Percentiles rank a stretch among this genome's conserved stretches.
Evolutionary conservation across 225 moss, liverwort and hornwort genomes (phyloP).

Genomic region (Bryum argenteum): DNA sequence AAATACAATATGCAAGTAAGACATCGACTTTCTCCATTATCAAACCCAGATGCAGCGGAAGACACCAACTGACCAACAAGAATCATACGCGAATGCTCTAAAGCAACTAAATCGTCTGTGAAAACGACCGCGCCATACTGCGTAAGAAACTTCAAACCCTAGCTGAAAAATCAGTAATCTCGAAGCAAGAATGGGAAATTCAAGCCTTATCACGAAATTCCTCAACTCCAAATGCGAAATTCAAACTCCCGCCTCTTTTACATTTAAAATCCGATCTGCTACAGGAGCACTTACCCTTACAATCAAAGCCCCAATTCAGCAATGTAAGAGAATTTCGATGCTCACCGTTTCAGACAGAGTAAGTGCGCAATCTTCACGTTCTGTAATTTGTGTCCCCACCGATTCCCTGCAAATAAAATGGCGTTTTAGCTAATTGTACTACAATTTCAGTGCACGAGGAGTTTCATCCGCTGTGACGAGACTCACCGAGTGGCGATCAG

Average conservation of each 20-base stretch:
- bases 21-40: neutral
- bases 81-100: neutral
- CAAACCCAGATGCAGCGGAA: neutral
- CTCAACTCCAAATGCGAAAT: too few relatives aligned
- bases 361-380: neutral
- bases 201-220: too few relatives aligned
- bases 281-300: neutral
- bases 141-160: neutral
- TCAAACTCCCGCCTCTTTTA: too few relatives aligned
- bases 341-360: constrained; percentile 10
- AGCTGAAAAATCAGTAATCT: too few relatives aligned
- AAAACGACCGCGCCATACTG: too few relatives aligned
- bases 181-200: too few relatives aligned
- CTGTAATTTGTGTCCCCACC: neutral
- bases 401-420: neutral
- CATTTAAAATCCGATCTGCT: too few relatives aligned
- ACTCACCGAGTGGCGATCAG: neutral
- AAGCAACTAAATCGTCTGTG: too few relatives aligned
- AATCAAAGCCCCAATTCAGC: neutral
- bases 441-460: neutral
- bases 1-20: neutral
- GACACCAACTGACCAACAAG: neutral
- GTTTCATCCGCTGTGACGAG: too few relatives aligned
- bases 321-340: neutral
- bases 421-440: neutral